phyloP scores from a whole-genome alignment of 2,329 filamentous ascomycete species.

The Clarireedia sp. region DNA sequence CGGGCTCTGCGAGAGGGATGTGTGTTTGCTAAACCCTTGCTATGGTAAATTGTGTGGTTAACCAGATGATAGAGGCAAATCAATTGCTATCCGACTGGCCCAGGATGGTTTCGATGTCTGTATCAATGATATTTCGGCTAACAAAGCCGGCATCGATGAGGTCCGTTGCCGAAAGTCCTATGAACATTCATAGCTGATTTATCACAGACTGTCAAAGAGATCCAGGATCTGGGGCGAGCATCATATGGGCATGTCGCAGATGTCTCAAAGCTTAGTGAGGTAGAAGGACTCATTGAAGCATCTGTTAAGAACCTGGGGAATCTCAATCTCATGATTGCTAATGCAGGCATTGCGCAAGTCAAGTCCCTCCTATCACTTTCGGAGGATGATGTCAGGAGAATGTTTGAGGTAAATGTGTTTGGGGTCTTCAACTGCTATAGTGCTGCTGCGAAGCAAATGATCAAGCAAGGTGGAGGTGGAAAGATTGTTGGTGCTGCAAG shows the following conservation, averaged over 20 bases:
- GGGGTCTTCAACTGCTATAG: constrained; percentile 60
- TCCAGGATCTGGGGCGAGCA: constrained; percentile 42
- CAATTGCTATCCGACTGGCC: constrained; percentile 56
- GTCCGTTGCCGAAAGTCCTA: constrained; percentile 21
- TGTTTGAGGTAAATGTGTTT: constrained; percentile 58
- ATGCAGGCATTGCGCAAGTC: constrained; percentile 27
- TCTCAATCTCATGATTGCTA: constrained; percentile 28
- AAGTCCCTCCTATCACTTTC: constrained; percentile 23
- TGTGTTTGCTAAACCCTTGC: constrained; percentile 17
- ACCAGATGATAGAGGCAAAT: constrained; percentile 41
- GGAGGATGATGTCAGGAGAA: constrained; percentile 31
- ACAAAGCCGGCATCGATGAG: constrained; percentile 44
- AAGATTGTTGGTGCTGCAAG: constrained; percentile 27
- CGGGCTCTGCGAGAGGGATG: constrained; percentile 35
- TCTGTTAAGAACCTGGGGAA: constrained; percentile 22
- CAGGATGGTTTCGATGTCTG: constrained; percentile 59
- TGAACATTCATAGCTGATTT: not conserved
- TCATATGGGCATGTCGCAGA: constrained; percentile 51
- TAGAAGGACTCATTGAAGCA: constrained; percentile 24
- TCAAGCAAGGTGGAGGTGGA: constrained; percentile 45
- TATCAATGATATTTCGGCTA: constrained; percentile 52
- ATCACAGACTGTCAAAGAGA: constrained; percentile 39
- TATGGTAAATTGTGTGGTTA: not conserved
- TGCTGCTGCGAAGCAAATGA: constrained; percentile 56
- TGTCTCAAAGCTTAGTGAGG: constrained; percentile 36